phyloP scores from a whole-genome alignment of 2,329 filamentous ascomycete genomes.

The Aspergillus intermedius region DNA sequence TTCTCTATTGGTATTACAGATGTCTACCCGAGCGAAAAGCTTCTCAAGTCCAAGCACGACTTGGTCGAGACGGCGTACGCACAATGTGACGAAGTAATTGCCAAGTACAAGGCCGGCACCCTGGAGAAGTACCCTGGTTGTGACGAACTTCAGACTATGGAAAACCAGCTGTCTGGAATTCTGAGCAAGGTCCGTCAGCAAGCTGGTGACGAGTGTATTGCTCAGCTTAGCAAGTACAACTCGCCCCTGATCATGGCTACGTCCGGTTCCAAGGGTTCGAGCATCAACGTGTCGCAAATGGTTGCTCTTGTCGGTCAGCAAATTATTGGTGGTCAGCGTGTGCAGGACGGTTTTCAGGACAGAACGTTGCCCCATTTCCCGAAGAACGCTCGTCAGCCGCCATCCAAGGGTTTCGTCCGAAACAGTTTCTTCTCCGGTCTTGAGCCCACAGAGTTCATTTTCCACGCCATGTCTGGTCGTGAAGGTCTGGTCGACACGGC shows the following conservation, averaged over 20 bases:
- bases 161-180: slow-evolving; percentile 84
- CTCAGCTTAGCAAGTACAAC: slow-evolving; percentile 83
- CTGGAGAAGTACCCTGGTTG: slow-evolving; percentile 83
- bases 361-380: slow-evolving; percentile 90
- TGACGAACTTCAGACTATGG: slow-evolving; percentile 84
- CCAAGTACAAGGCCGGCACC: slow-evolving; percentile 70
- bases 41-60: slow-evolving; percentile 66
- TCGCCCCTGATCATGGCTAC: slow-evolving; percentile 94
- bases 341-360: slow-evolving; percentile 93
- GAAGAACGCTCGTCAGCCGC: slow-evolving; percentile 85
- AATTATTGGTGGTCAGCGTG: slow-evolving; percentile 89
- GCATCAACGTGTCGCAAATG: slow-evolving; percentile 99
- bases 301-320: slow-evolving; percentile 95
- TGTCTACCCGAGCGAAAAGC: slow-evolving; percentile 70
- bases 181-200: slow-evolving; percentile 86
- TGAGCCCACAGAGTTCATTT: slow-evolving; percentile 85
- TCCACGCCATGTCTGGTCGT: slow-evolving; percentile 96
- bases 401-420: slow-evolving; percentile 90
- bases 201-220: slow-evolving; percentile 85
- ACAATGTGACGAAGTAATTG: slow-evolving; percentile 76
- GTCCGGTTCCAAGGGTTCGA: slow-evolving; percentile 92
- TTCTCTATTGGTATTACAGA: slow-evolving; percentile 96
- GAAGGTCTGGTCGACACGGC: slow-evolving; percentile 98
- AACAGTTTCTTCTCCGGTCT: slow-evolving; percentile 97
- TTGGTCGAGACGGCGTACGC: slow-evolving; percentile 73